Base-by-base conservation (phyloP, 1,284 basidiomycete species). In the Thecaphora frezii region DNA sequence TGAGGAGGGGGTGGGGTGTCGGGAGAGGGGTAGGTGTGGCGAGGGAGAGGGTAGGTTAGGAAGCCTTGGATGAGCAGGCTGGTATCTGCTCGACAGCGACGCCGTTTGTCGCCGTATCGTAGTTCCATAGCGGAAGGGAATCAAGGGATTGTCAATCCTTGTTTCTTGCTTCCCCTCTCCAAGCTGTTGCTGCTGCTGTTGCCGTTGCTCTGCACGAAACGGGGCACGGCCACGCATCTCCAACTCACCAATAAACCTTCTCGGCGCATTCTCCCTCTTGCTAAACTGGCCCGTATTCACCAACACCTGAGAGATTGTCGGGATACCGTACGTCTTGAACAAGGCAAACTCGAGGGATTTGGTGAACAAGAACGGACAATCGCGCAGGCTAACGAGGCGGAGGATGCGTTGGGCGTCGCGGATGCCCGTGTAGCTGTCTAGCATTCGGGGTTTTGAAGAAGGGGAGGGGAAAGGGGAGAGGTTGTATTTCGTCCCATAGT, bases 11-110 rank as follows among this genome's bases (percentile, higher is more conserved):
- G 47, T n/a, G 24, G 38, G 10, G 93, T 10, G 81, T 92, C 16
- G 86, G 88, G 0, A 80, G 93, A 16, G 83, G 83, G 43, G 81
- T 86, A 26, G 87, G 96, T 40, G 48, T 71, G 1, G 75, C 83
- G 0, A 85, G 84, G 16, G 86, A 93, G 76, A 87, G 96, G 85
- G 89, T 90, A 68, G 9, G 69, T 67, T 26, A 68, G 66, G 39
- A 83, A 61, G 3, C 51, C 49, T 64, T 83, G 73, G 52, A 51
- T 47, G 25, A 48, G 45, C 50, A 40, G 42, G 48, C 58, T 48
- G 49, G 55, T 57, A 65, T 75, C 47, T 61, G 30, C n/a, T 24
- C 28, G 66, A 76, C 57, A 75, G 76, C 28, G 60, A 72, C 50
- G 74, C 78, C 66, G n/a, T n/a, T n/a, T 28, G 7, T 13, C 28